These are phyloP conservation scores for Debaryomyces psychrophilus DNA, from an alignment of 1,139 yeast species.

Conservation along the genomic window DNA sequence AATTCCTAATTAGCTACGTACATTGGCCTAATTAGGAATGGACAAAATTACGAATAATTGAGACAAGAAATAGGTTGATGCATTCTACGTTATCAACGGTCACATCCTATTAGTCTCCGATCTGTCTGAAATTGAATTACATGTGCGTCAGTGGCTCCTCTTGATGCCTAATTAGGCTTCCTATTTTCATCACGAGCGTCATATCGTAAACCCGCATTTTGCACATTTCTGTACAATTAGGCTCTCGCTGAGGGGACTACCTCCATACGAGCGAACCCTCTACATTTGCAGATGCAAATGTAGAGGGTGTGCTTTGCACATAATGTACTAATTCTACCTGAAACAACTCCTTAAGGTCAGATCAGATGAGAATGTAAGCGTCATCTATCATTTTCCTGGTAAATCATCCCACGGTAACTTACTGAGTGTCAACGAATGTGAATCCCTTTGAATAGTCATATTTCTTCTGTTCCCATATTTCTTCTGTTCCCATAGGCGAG, in stretches of 20 bases:
- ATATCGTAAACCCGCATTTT: not conserved
- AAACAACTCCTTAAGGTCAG: no score
- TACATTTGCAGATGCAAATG: no score
- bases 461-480: no score
- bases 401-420: no score
- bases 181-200: not conserved
- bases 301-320: no score
- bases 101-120: not conserved
- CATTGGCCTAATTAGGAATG: slow-evolving; percentile 1
- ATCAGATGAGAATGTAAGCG: no score
- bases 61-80: not conserved
- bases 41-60: not conserved
- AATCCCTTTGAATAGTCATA: no score
- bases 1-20: slow-evolving; percentile 1
- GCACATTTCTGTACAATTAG: not conserved
- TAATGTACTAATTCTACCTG: no score
- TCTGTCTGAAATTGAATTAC: not conserved
- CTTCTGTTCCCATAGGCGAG: no score
- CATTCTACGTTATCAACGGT: not conserved
- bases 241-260: not conserved
- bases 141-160: not conserved
- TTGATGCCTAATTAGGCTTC: slow-evolving; percentile 1
- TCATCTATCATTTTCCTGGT: no score
- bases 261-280: not conserved
- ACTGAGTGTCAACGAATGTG: no score